Percentiles rank a stretch among this genome's conserved stretches.
phyloP scores from a whole-genome alignment of 2,329 filamentous ascomycete species.

The Rutstroemia sp. region DNA sequence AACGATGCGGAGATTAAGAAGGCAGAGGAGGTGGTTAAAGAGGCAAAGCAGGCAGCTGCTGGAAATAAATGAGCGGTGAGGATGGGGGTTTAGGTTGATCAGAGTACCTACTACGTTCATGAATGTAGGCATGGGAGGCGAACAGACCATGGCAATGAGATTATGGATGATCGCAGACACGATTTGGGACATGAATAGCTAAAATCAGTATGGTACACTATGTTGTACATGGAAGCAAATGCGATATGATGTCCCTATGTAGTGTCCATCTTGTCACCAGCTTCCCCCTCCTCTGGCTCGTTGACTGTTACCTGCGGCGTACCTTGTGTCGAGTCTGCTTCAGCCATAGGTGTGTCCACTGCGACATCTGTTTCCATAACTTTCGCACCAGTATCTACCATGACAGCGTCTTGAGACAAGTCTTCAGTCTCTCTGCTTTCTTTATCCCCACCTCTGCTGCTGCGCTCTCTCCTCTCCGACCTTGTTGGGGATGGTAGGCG shows the following conservation, averaged over 20 bases:
- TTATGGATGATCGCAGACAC: no score
- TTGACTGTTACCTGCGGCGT: constrained; percentile 44
- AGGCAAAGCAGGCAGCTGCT: constrained; percentile 36
- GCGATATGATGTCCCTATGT: constrained; percentile 26
- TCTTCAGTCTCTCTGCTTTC: constrained; percentile 17
- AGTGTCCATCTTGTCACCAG: constrained; percentile 60
- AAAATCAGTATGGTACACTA: constrained; percentile 24
- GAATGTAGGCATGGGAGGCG: no score
- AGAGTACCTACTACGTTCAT: no score
- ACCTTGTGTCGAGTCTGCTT: constrained; percentile 25
- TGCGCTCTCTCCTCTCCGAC: constrained; percentile 16
- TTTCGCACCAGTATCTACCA: constrained; percentile 45
- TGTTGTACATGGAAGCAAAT: constrained; percentile 10
- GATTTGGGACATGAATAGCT: not conserved
- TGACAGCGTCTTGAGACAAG: constrained; percentile 49
- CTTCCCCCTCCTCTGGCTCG: constrained; percentile 31
- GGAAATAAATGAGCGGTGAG: not conserved
- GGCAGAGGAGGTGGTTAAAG: constrained; percentile 46
- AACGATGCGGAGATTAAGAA: constrained; percentile 37
- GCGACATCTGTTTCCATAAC: constrained; percentile 29
- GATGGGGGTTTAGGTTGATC: not conserved
- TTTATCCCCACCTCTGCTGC: not conserved
- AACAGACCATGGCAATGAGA: no score
- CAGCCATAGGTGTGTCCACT: constrained; percentile 24
- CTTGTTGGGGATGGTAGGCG: constrained; percentile 32